Evolutionary conservation across 768 basidiomycete species (phyloP), one percentile per base, ranked within the genome.

Genomic region (Imleria badia): DNA sequence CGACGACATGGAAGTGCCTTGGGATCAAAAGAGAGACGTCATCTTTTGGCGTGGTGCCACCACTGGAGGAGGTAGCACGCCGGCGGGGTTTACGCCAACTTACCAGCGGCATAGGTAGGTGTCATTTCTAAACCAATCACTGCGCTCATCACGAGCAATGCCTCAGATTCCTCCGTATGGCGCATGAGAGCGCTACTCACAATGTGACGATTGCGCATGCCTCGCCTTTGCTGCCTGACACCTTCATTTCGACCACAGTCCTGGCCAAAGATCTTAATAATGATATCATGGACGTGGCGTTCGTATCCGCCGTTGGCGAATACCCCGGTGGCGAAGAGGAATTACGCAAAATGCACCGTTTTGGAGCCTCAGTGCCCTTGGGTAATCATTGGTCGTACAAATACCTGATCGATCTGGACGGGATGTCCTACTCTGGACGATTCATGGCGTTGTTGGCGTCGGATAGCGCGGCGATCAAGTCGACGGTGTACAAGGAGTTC

Each of bases 21-120:
- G 96, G 96, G 87, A 91, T 50, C 74, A 86, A 56, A 98, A 98
- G 75, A 73, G 76, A n/a, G 82, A 93, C 67, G 83, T 82, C 65
- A 81, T 98, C 39, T 95, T 95, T 70, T 99, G 96, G 93, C 76
- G 97, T 42, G 97, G 97, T 12, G 93, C 94, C 3, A 96, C 93
- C 0, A 98, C 96, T 0, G 97, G 97, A 51, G 95, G 95, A 2
- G 94, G 94, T 30, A 90, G 81, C 57, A 86, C 86, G 36, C 94
- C 94, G 1, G 82, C 85, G 0, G 94, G 94, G 0, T 96, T 91
- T 66, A 74, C 90, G 3, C 73, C 83, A 3, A 81, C 85, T 59
- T 97, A 94, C 61, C 94, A 98, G 55, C 81, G 94, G 42, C 94
- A 97, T 68, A 78, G 94, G 85, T 87, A 59, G 38, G 66, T 65